Percentiles rank a stretch among this genome's conserved stretches.
Evolutionary conservation across 2,329 filamentous ascomycete genomes (phyloP).

Genomic region (Tolypocladium album): DNA sequence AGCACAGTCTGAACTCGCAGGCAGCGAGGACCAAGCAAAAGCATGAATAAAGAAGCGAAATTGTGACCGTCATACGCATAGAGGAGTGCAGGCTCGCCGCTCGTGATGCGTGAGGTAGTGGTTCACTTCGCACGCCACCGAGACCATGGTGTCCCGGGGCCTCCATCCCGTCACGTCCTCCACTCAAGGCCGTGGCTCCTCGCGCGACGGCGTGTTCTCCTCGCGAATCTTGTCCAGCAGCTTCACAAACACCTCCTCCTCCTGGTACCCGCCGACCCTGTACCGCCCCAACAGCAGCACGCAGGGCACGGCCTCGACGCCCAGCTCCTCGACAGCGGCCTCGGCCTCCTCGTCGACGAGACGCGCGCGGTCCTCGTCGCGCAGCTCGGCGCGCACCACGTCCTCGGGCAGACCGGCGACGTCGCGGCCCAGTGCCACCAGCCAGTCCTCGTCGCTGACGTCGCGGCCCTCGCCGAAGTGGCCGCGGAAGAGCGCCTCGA

Average conservation of each 20-base stretch:
- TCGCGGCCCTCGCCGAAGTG: slow-evolving; percentile 31
- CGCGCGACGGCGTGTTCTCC: slow-evolving; percentile 1
- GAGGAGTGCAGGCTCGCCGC: neutral
- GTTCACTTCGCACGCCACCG: neutral
- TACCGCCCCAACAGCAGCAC: slow-evolving; percentile 61
- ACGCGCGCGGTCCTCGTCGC: slow-evolving; percentile 14
- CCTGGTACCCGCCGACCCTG: slow-evolving; percentile 62
- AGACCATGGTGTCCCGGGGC: neutral
- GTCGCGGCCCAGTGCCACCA: slow-evolving; percentile 21
- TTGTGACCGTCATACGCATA: neutral
- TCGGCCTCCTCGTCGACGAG: slow-evolving; percentile 20
- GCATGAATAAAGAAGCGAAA: neutral
- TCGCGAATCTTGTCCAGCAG: slow-evolving; percentile 49
- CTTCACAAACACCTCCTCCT: slow-evolving; percentile 51
- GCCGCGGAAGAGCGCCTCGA: slow-evolving; percentile 29
- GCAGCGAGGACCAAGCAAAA: neutral
- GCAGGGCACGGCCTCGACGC: slow-evolving; percentile 58
- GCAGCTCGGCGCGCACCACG: slow-evolving; percentile 17
- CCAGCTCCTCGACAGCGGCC: slow-evolving; percentile 14
- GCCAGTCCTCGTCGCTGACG: slow-evolving; percentile 27
- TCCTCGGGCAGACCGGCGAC: slow-evolving; percentile 17
- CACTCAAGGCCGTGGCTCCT: neutral
- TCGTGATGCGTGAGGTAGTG: neutral
- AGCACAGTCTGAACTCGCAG: neutral
- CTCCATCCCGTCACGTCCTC: neutral